phyloP scores from a whole-genome alignment of 805 yeast species.

The Wickerhamiella siamensis region DNA sequence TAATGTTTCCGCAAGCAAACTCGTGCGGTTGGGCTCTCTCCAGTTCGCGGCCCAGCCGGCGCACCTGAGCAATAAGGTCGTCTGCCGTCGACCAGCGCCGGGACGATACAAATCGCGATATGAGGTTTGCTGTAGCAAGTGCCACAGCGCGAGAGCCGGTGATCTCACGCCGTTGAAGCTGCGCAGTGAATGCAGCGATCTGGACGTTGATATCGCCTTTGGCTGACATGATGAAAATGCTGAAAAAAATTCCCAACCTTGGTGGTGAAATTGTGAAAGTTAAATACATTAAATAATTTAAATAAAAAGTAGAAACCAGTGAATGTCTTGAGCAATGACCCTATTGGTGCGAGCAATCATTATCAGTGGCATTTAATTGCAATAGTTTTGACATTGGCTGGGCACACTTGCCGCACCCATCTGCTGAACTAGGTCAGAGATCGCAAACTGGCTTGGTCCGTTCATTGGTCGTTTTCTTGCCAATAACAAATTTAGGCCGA shows the following conservation, averaged over 20 bases:
- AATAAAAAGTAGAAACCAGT: background rate
- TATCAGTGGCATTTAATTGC: too few species aligned
- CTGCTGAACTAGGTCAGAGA: too few species aligned
- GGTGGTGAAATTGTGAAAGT: background rate
- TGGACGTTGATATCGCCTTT: conserved; percentile 23
- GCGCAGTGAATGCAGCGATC: conserved; percentile 22
- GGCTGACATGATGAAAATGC: conserved; percentile 16
- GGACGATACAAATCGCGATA: conserved; percentile 77
- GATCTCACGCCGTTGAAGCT: conserved; percentile 70
- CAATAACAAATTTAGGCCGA: background rate
- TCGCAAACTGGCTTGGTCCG: too few species aligned
- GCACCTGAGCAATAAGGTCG: conserved; percentile 56
- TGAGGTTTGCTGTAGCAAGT: conserved; percentile 68
- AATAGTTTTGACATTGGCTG: too few species aligned
- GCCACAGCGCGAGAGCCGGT: conserved; percentile 73
- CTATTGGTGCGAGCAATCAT: too few species aligned
- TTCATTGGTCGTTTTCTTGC: background rate
- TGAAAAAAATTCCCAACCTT: too few species aligned
- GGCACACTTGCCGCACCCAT: too few species aligned
- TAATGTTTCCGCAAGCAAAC: conserved; percentile 77
- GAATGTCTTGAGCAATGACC: too few species aligned
- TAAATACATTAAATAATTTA: background rate
- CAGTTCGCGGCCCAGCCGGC: conserved; percentile 56
- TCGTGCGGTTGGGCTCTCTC: conserved; percentile 75
- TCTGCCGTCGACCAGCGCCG: conserved; percentile 75